Evolutionary conservation across 148 eudicot genomes (phyloP).

Genomic region (Camellia japonica): DNA sequence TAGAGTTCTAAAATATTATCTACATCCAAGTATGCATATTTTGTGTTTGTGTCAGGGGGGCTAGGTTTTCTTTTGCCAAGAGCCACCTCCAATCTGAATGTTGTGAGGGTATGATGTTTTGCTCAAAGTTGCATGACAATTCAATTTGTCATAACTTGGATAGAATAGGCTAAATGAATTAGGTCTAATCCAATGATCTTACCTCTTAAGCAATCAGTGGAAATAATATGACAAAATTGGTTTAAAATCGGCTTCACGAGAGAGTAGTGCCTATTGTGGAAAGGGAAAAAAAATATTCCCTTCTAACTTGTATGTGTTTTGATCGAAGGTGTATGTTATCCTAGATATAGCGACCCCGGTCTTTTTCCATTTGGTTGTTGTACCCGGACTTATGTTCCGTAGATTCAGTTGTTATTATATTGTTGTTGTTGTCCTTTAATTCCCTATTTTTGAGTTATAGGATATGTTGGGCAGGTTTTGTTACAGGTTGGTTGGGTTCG

Average conservation of each 20-base stretch:
- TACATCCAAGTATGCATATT: neutral
- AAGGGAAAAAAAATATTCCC: too few species aligned
- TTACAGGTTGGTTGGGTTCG: too few species aligned
- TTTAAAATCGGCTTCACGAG: too few species aligned
- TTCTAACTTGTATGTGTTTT: neutral
- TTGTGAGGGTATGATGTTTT: neutral
- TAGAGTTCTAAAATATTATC: neutral
- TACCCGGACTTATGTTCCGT: too few species aligned
- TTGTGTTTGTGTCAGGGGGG: neutral
- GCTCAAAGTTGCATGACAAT: neutral
- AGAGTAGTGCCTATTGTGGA: too few species aligned
- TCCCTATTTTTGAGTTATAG: too few species aligned
- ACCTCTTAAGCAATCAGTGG: neutral
- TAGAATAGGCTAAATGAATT: neutral
- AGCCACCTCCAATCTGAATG: neutral
- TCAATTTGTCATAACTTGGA: neutral
- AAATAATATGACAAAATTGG: neutral
- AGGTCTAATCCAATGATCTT: neutral
- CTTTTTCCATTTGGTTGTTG: too few species aligned
- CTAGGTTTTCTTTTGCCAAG: constrained; percentile 9
- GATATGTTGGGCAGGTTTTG: too few species aligned
- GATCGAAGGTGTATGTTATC: neutral
- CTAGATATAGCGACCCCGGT: too few species aligned
- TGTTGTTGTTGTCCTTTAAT: too few species aligned
- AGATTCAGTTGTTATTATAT: too few species aligned